Evolutionary conservation across 441 rosid species (phyloP).

Genomic region (Macaranga tanarius): DNA sequence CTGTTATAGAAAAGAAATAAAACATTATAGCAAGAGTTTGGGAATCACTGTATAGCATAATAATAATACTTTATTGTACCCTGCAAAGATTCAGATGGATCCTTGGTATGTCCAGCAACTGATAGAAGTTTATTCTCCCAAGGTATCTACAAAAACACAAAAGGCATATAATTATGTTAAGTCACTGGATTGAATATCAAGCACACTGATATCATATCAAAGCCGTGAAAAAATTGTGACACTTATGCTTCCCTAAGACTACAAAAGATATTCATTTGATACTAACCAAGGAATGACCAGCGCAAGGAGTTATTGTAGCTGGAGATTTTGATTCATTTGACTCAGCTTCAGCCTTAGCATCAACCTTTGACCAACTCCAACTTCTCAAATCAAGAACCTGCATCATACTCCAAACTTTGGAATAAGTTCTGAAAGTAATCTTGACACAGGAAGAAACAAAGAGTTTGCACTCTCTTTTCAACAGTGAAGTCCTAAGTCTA

Average conservation of each 20-base stretch:
- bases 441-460: neutral
- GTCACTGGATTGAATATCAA: conserved; percentile 19
- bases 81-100: conserved; percentile 84
- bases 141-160: conserved; percentile 55
- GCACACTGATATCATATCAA: conserved; percentile 26
- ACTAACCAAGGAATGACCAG: conserved; percentile 98
- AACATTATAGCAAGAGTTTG: neutral
- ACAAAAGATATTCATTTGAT: conserved; percentile 17
- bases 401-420: conserved; percentile 29
- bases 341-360: conserved; percentile 56
- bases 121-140: conserved; percentile 96
- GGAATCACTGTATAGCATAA: conserved; percentile 9
- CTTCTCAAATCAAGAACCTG: conserved; percentile 94
- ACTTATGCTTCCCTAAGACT: conserved; percentile 21
- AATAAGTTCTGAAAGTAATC: conserved; percentile 9
- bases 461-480: neutral
- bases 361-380: conserved; percentile 95
- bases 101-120: conserved; percentile 92
- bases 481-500: neutral
- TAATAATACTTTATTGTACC: conserved; percentile 38
- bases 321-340: conserved; percentile 53
- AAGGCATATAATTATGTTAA: conserved; percentile 15
- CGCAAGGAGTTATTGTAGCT: conserved; percentile 57
- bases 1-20: conserved; percentile 47
- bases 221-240: conserved; percentile 5